Base-by-base conservation (phyloP, 768 basidiomycete genomes). In the Rhodotorula babjevae region DNA sequence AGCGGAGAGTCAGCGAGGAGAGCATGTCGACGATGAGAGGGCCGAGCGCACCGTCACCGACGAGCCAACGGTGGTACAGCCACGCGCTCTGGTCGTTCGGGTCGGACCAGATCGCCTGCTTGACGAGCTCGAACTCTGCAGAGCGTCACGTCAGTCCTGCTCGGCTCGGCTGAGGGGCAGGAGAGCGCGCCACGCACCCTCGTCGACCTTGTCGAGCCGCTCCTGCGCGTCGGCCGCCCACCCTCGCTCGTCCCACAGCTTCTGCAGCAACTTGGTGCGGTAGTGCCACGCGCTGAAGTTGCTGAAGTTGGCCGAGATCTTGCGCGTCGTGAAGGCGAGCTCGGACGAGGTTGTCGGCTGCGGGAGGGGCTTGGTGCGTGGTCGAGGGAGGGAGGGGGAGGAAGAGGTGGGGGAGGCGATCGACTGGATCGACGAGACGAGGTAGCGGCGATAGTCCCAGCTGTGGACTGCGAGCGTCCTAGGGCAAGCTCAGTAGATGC, bases 281-380 rank as follows among this genome's bases (percentile, higher is more conserved):
- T 96, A 93, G 81, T 99, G 96, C 96, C 96, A 99, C 31, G 96
- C 96, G 74, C 93, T 95, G 80, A 96, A 98, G 80, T 99, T 98
- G 47, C 92, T 95, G 79, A 98, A 93, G 78, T 92, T 97, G 61
- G 89, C 83, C 80, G 90, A 89, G 75, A 99, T 98, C 84, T 97
- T 98, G 71, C 85, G 86, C 57, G 86, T 87, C 5, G 96, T 98
- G 79, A 91, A 98, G 0, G 83, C 84, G 40, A 99, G 82, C 79
- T 98, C 96, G n/a, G 87, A 84, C 9, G 80, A 82, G 8, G 88
- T 82, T 23, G 80, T 81, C 36, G 80, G 76, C 12, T 64, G 59
- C 0, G 78, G 70, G 84, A 83, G 60, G 84, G 84, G 77, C 25
- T 69, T 60, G 25, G 68, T 61, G 23, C 68, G 67, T 1, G 58